Conservation (phyloP, 441 rosid species). For the Breynia disticha region DNA sequence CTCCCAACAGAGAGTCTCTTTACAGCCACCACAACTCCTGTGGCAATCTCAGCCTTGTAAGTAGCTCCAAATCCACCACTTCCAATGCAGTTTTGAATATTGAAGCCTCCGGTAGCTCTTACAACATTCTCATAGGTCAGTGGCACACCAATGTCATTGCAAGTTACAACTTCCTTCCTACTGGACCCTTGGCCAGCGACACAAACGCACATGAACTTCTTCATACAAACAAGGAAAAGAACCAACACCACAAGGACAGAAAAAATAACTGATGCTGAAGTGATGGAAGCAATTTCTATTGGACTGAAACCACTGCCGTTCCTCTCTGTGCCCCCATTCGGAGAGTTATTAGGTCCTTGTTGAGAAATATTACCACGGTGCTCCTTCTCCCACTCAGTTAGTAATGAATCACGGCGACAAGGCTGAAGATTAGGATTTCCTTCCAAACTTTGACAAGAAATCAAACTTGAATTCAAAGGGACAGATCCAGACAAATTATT, state of each 20-base stretch:
- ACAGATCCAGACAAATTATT: conserved; percentile 34
- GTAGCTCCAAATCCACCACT: conserved; percentile 56
- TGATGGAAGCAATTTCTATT: conserved; percentile 35
- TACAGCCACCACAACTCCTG: conserved; percentile 38
- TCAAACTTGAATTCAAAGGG: conserved; percentile 20
- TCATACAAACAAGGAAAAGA: conserved; percentile 27
- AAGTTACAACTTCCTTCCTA: conserved; percentile 32
- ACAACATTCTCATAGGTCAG: conserved; percentile 42
- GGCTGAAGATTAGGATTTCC: conserved; percentile 38
- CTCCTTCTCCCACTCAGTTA: conserved; percentile 28
- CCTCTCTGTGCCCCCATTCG: conserved; percentile 15
- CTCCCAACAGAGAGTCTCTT: conserved; percentile 46
- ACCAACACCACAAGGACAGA: conserved; percentile 30
- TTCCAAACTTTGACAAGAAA: conserved; percentile 21
- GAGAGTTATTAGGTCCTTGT: conserved; percentile 19
- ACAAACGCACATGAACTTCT: conserved; percentile 21
- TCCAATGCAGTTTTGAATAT: conserved; percentile 39
- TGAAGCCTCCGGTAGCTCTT: conserved; percentile 39
- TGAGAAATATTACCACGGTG: conserved; percentile 26
- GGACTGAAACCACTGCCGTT: conserved; percentile 19
- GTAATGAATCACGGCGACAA: conserved; percentile 20
- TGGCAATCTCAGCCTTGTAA: conserved; percentile 41
- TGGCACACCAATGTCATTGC: conserved; percentile 33
- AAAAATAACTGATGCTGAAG: conserved; percentile 31
- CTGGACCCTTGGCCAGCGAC: conserved; percentile 21